Base-by-base conservation (phyloP, 257 asterid genomes). In the Craterostigma plantagineum region DNA sequence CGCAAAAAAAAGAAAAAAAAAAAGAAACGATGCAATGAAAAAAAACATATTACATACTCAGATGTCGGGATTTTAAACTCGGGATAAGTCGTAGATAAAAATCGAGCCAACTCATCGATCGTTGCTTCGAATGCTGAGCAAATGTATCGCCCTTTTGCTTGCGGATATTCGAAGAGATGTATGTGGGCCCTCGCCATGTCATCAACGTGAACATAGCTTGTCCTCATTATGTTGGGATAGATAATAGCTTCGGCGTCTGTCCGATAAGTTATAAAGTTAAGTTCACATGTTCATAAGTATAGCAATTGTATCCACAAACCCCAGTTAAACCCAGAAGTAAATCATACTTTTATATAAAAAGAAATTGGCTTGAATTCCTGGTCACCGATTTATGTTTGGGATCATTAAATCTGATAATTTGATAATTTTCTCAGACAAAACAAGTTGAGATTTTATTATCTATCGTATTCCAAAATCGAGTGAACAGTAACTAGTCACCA, bases 111-210 rank as follows among this genome's bases (percentile, higher is more conserved):
- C 16, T 43, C 33, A 11, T 43, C 48, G 7, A 43, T 4, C 1
- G 30, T 15, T 10, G 9, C 9, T 9, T 16, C 30, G 3, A 3
- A 27, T 4, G 48, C 48, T 15, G 12, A 4, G 13, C 33, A 14
- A 16, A 43, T 9, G 13, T 43, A 43, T 14, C 48, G 30, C 11
- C 48, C 48, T 15, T 43, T 43, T 18, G 48, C 30, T 10, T 43
- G 11, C 2, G 48, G 48, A 18, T 14, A 16, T 16, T 43, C n/a
- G 3, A 43, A 43, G 48, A 43, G 48, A 16, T 43, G 48, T 15
- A 43, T 43, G 33, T 43, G 48, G 9, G 48, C 48, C 23, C 48
- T 14, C n/a, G 48, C 48, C 10, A 43, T 30, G 23, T 43, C 48
- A 3, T 43, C 48, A 1, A 43, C 11, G 13, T 43, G 48, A 14